These are phyloP conservation scores for Asterionellopsis glacialis DNA, from an alignment of 108 stramenopile genomes.

Conservation along the genomic window DNA sequence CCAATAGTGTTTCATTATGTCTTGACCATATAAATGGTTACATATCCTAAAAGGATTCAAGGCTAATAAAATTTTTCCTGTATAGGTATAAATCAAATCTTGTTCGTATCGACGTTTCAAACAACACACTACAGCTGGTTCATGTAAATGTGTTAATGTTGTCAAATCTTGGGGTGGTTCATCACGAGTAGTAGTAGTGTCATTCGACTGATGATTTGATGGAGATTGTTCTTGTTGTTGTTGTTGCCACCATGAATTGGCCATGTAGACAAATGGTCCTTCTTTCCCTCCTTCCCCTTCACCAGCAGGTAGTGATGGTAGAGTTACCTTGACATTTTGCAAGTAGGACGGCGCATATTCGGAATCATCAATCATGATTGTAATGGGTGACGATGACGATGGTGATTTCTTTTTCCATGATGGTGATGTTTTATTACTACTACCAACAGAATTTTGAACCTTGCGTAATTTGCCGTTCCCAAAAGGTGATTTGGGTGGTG, in stretches of 20 bases:
- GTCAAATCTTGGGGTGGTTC: constrained; percentile 58
- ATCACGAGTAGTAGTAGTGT: background rate
- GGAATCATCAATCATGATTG: constrained; percentile 29
- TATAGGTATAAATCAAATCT: constrained; percentile 83
- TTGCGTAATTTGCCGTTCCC: too few relatives aligned
- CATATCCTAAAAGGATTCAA: constrained; percentile 84
- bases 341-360: constrained; percentile 28
- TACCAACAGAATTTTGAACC: too few relatives aligned
- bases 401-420: too few relatives aligned
- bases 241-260: constrained; percentile 48
- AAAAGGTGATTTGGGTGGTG: too few relatives aligned
- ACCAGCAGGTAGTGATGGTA: too few relatives aligned
- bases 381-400: constrained; percentile 11
- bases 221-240: too few relatives aligned
- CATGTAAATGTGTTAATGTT: constrained; percentile 76
- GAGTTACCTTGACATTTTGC: constrained; percentile 27
- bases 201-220: background rate
- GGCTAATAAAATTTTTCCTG: constrained; percentile 86
- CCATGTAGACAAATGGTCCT: constrained; percentile 25
- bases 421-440: too few relatives aligned
- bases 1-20: constrained; percentile 60
- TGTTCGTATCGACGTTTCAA: constrained; percentile 49
- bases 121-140: constrained; percentile 81
- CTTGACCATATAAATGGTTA: constrained; percentile 53
- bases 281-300: constrained; percentile 18